Base-by-base conservation (phyloP, 495 filamentous ascomycete genomes). In the Aspergillus diversus region DNA sequence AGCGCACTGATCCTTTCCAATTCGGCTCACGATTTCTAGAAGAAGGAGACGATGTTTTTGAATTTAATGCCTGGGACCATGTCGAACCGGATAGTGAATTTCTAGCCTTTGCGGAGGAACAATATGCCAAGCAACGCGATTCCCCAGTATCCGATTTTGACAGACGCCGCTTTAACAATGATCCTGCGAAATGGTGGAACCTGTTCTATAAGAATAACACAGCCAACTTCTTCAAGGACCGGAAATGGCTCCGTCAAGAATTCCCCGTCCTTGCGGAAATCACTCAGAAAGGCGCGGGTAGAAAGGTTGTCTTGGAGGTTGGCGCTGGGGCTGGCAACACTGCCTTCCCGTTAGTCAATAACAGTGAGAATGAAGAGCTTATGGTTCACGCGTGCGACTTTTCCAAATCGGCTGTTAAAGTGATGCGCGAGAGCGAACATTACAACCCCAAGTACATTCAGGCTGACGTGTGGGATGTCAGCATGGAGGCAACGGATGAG, bases 31-130 rank as follows among this genome's bases (percentile, higher is more conserved):
- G 95, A 51, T 88, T 84, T 66, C 87, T 99, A 43, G 85, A 89
- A 64, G 78, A 92, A 68, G 84, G 87, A 66, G 92, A 96, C 76
- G 84, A 97, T 69, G 88, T 96, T 66, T 98, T 90, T 78, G 89
- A 93, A 70, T 94, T 93, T 87, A 99, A 99, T 74, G 95, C 95
- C 43, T 99, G 95, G 95, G 95, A 99, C 75, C 93, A 98, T 71
- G 95, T 98, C 69, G 87, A 80, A 68, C 89, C 92, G 63, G 92
- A 97, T 71, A 85, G 90, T 58, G 79, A 87, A 32, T 97, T 96
- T 82, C 86, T 86, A 66, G 86, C 88, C 56, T 94, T 92, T 73
- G 89, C 92, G 48, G 84, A 91, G 70, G 73, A 84, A 60, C 95
- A 98, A 74, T 93, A 90, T 69, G 83, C 82, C 34, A 89, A 87